Percentiles rank a stretch among this genome's conserved stretches.
Evolutionary conservation across 176 grass and related monocot genomes (phyloP).

Genomic region (Elymus sibiricus): DNA sequence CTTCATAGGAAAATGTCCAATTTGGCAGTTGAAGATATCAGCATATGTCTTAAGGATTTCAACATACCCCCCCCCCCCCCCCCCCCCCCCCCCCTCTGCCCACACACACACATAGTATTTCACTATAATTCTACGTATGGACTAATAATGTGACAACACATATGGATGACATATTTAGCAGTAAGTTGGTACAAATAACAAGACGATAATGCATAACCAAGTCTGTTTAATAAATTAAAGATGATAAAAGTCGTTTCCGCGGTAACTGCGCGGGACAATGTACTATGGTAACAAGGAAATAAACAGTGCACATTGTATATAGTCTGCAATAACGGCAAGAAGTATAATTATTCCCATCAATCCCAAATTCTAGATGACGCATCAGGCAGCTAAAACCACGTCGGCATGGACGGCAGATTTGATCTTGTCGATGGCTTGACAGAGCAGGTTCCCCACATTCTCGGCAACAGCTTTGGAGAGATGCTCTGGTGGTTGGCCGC

Average conservation of each 20-base stretch:
- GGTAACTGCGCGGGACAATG: background rate
- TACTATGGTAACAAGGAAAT: background rate
- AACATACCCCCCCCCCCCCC: too few relatives aligned
- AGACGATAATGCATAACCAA: background rate
- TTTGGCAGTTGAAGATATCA: too few relatives aligned
- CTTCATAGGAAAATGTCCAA: too few relatives aligned
- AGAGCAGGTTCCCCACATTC: constrained; percentile 14
- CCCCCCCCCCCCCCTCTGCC: too few relatives aligned
- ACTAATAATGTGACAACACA: background rate
- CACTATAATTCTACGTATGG: too few relatives aligned
- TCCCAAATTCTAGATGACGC: background rate
- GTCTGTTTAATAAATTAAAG: background rate
- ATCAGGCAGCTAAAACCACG: background rate
- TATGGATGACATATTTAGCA: background rate
- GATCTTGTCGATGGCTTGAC: constrained; percentile 37
- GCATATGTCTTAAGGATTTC: too few relatives aligned
- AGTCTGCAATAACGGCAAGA: background rate
- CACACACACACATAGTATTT: too few relatives aligned
- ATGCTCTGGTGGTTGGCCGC: background rate
- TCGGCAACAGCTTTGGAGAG: background rate
- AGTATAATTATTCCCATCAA: background rate
- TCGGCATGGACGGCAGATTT: constrained; percentile 12
- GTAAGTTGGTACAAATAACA: background rate
- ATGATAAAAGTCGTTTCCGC: background rate
- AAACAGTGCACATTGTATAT: background rate